phyloP scores from a whole-genome alignment of 441 rosid genomes.

The Euphorbia corollata region DNA sequence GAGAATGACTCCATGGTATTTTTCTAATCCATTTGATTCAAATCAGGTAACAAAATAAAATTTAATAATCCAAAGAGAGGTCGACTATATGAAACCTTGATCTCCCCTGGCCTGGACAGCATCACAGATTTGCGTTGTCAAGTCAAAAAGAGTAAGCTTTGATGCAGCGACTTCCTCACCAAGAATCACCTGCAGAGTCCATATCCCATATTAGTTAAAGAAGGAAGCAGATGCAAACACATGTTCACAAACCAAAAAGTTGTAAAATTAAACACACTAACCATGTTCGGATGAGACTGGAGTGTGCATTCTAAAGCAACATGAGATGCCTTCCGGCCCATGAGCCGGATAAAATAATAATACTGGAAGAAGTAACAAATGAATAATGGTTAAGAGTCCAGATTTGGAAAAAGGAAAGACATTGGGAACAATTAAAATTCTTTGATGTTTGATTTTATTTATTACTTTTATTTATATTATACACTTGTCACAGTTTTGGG shows the following conservation, averaged over 20 bases:
- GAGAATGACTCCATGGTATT: slow-evolving; percentile 90
- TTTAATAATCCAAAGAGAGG: slow-evolving; percentile 16
- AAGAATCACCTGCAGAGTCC: slow-evolving; percentile 58
- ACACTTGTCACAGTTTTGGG: neutral
- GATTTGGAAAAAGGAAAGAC: no score
- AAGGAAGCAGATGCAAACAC: neutral
- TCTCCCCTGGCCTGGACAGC: slow-evolving; percentile 94
- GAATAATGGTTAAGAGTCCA: neutral
- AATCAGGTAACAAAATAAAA: slow-evolving; percentile 19
- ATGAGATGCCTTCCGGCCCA: slow-evolving; percentile 97
- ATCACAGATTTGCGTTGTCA: slow-evolving; percentile 81
- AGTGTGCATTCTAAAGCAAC: slow-evolving; percentile 98
- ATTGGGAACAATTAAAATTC: no score
- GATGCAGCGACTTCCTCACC: slow-evolving; percentile 93
- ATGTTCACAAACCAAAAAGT: neutral
- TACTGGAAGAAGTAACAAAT: slow-evolving; percentile 42
- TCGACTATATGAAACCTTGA: slow-evolving; percentile 43
- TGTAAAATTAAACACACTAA: slow-evolving; percentile 20
- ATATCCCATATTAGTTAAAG: slow-evolving; percentile 12
- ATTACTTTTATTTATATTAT: neutral
- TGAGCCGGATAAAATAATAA: slow-evolving; percentile 91
- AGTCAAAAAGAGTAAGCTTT: slow-evolving; percentile 89
- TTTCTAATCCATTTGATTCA: slow-evolving; percentile 42
- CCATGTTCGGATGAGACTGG: slow-evolving; percentile 98
- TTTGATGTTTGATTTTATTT: no score